Conservation (phyloP, 2,329 filamentous ascomycete genomes). For the Fusarium sp. region DNA sequence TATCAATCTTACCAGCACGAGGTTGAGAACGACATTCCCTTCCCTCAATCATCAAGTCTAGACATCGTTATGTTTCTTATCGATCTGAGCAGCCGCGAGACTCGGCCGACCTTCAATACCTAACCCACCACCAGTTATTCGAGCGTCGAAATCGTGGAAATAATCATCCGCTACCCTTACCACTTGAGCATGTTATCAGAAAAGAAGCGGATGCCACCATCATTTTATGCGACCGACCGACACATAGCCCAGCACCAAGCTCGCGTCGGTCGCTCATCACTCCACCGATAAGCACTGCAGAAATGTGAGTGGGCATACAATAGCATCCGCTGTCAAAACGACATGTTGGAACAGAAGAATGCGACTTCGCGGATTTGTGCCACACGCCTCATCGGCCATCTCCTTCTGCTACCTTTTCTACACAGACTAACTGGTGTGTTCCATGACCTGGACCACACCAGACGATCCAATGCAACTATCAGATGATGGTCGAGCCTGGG, state of each 20-base stretch:
- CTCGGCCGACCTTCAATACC: not conserved
- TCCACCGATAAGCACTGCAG: not conserved
- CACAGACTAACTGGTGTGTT: not conserved
- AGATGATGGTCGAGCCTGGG: not conserved
- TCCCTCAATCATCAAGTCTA: not conserved
- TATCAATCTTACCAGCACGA: not conserved
- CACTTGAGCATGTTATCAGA: not conserved
- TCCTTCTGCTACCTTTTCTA: not conserved
- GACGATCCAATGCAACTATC: not conserved
- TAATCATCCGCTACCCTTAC: not conserved
- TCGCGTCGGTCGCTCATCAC: constrained; percentile 6
- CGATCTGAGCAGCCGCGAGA: not conserved
- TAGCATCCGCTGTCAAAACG: not conserved
- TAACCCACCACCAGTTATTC: not conserved
- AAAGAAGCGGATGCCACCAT: not conserved
- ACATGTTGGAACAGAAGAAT: not conserved
- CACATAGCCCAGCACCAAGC: not conserved
- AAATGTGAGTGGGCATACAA: not conserved
- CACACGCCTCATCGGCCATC: not conserved
- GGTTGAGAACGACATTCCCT: not conserved
- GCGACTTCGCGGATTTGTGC: not conserved
- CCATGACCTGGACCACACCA: not conserved
- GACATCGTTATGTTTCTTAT: not conserved
- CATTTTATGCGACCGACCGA: not conserved
- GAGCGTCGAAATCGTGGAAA: not conserved